Conservation (phyloP, 768 basidiomycete species). For the Lentinula edodes region DNA sequence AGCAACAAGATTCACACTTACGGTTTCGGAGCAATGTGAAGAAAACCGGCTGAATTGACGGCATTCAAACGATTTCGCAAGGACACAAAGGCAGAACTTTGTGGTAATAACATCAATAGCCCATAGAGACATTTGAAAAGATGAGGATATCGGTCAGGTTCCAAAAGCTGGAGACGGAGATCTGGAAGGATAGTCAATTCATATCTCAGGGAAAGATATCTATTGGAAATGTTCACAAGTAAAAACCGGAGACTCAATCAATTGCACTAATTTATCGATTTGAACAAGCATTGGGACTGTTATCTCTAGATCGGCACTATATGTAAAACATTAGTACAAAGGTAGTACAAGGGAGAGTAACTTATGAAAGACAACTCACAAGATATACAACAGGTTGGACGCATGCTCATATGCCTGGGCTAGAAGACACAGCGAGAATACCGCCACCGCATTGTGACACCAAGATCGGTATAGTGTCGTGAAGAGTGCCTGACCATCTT, state of each 20-base stretch:
- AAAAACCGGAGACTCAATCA: constrained; percentile 97
- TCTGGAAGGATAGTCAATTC: constrained; percentile 33
- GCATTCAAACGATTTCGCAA: constrained; percentile 91
- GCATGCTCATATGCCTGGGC: constrained; percentile 99
- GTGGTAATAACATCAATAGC: constrained; percentile 92
- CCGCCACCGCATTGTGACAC: constrained; percentile 98
- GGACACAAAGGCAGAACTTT: constrained; percentile 94
- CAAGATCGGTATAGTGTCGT: constrained; percentile 93
- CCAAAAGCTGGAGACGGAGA: constrained; percentile 87
- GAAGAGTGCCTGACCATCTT: constrained; percentile 96
- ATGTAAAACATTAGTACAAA: not conserved
- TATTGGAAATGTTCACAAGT: constrained; percentile 59
- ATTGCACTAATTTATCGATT: constrained; percentile 94
- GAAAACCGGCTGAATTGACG: constrained; percentile 90
- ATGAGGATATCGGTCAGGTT: constrained; percentile 94
- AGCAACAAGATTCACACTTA: not conserved
- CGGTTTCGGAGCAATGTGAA: constrained; percentile 87
- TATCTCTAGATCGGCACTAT: constrained; percentile 92
- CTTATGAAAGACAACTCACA: constrained; percentile 41
- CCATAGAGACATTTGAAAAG: constrained; percentile 98
- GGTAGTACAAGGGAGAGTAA: not conserved
- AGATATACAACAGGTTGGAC: constrained; percentile 91
- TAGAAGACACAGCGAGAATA: constrained; percentile 91
- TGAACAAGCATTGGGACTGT: constrained; percentile 94
- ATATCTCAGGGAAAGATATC: not conserved